These are phyloP conservation scores for Colletotrichum coccodes DNA, from an alignment of 2,329 filamentous ascomycete species.

Conservation along the genomic window DNA sequence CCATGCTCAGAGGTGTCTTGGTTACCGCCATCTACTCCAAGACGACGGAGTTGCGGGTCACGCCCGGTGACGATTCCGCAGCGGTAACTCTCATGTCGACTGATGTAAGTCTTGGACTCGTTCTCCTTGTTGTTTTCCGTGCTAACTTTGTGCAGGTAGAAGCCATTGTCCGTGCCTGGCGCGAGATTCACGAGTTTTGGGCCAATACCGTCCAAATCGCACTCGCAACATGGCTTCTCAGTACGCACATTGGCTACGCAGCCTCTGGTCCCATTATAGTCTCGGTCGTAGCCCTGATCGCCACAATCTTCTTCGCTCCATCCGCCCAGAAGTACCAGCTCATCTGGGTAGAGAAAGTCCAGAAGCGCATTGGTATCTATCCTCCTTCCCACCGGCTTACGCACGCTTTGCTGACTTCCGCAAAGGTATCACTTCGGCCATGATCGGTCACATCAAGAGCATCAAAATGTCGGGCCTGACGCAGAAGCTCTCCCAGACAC, in stretches of 20 bases:
- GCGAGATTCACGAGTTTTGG: constrained; percentile 49
- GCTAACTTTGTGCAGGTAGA: constrained; percentile 42
- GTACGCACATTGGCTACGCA: constrained; percentile 46
- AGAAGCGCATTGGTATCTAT: constrained; percentile 56
- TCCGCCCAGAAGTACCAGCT: constrained; percentile 42
- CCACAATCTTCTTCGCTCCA: constrained; percentile 40
- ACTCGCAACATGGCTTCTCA: constrained; percentile 46
- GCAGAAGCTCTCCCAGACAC: constrained; percentile 44
- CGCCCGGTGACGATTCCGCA: constrained; percentile 33
- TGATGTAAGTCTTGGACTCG: constrained; percentile 37
- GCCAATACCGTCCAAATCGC: constrained; percentile 47
- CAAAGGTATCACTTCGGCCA: constrained; percentile 52
- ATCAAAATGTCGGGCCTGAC: constrained; percentile 61
- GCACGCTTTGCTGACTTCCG: neutral
- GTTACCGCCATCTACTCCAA: constrained; percentile 41
- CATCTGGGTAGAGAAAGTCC: constrained; percentile 59
- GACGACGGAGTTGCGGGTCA: constrained; percentile 33
- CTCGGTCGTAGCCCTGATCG: constrained; percentile 39
- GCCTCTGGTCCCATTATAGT: constrained; percentile 45
- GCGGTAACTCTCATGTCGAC: constrained; percentile 42
- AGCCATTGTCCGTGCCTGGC: constrained; percentile 47
- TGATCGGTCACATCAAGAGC: constrained; percentile 60
- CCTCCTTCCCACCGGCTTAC: constrained; percentile 33
- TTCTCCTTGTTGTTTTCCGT: neutral
- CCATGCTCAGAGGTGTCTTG: constrained; percentile 40